Evolutionary conservation across 345 rosid species (phyloP).

Genomic region (Melaleuca quinquenervia): DNA sequence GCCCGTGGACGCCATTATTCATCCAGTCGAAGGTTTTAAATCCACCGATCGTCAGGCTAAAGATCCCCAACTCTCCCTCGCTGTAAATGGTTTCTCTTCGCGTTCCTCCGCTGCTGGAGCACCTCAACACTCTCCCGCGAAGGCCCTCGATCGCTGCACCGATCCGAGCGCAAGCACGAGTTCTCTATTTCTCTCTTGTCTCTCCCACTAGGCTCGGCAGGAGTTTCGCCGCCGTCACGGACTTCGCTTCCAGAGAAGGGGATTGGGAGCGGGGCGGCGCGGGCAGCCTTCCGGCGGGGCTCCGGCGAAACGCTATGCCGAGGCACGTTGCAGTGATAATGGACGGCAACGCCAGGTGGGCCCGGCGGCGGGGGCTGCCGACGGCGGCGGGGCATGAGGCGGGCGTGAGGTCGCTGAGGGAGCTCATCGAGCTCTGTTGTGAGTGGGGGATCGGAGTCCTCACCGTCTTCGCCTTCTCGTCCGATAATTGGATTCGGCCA

Average conservation of each 20-base stretch:
- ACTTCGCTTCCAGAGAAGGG: not conserved
- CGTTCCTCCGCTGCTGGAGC: not conserved
- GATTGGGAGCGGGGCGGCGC: not conserved
- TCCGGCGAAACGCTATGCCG: constrained; percentile 44
- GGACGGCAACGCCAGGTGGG: constrained; percentile 85
- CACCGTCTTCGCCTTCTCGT: constrained; percentile 75
- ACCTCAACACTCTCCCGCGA: not conserved
- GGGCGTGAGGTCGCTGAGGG: constrained; percentile 45
- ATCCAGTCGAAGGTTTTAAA: too few species aligned
- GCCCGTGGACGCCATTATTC: not conserved
- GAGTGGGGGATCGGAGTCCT: constrained; percentile 62
- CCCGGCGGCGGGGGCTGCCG: constrained; percentile 37
- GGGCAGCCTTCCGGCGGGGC: constrained; percentile 29
- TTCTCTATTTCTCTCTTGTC: not conserved
- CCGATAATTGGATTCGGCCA: constrained; percentile 75
- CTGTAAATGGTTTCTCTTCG: not conserved
- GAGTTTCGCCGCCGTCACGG: not conserved
- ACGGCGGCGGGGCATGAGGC: constrained; percentile 56
- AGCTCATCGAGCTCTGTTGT: constrained; percentile 38
- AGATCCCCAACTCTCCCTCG: not conserved
- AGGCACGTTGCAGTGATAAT: constrained; percentile 74
- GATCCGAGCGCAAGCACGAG: not conserved
- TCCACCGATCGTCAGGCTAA: not conserved
- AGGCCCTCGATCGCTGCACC: not conserved
- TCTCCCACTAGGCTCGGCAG: not conserved